Conservation (phyloP, 805 yeast species). For the Cyberlindnera misumaiensis region DNA sequence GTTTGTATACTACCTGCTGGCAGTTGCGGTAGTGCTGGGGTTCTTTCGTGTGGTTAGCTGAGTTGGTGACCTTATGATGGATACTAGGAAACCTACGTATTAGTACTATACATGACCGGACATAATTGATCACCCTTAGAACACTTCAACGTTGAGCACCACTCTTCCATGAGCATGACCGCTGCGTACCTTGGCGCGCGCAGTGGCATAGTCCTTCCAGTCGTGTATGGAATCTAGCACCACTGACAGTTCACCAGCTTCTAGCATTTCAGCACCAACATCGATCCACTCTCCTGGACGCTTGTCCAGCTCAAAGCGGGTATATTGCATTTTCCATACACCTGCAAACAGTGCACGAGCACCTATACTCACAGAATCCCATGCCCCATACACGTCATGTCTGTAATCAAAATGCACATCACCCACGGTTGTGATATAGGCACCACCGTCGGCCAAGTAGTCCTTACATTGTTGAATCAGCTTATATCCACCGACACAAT, state of each 20-base stretch:
- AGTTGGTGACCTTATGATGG: not conserved
- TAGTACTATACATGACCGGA: not conserved
- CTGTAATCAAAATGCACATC: constrained; percentile 40
- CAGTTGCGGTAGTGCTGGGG: constrained; percentile 25
- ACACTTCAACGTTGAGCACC: constrained; percentile 40
- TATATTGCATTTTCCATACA: constrained; percentile 31
- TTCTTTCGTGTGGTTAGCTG: constrained; percentile 14
- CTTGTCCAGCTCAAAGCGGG: constrained; percentile 29
- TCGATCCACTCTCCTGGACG: constrained; percentile 30
- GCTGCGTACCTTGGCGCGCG: constrained; percentile 42
- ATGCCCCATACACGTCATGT: constrained; percentile 28
- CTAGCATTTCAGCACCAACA: constrained; percentile 39
- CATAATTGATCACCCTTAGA: constrained; percentile 18
- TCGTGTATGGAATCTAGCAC: constrained; percentile 50
- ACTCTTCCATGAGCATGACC: constrained; percentile 65
- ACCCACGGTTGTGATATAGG: constrained; percentile 58
- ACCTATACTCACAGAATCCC: constrained; percentile 29
- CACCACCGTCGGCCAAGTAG: constrained; percentile 40
- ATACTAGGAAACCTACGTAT: too few relatives aligned
- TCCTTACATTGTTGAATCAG: constrained; percentile 33
- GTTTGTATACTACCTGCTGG: constrained; percentile 26
- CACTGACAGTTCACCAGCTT: constrained; percentile 38
- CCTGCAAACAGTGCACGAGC: constrained; percentile 30
- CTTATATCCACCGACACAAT: constrained; percentile 62
- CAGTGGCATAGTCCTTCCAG: constrained; percentile 49